Base-by-base conservation (phyloP, 1,139 yeast genomes). In the Geotrichum klebahnii region DNA sequence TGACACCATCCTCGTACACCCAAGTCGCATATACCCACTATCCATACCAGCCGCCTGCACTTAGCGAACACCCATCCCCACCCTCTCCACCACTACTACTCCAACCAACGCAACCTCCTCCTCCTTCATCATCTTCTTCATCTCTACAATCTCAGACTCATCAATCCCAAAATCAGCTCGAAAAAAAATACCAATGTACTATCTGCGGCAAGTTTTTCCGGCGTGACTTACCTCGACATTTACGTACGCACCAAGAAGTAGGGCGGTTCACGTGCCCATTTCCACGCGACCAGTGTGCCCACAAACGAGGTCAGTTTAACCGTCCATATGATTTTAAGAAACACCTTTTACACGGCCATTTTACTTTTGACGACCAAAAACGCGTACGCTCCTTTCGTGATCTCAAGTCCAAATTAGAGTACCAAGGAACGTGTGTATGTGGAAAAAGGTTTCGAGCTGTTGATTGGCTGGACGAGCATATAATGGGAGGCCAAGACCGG, bases 291-390 rank as follows among this genome's bases (percentile, higher is more conserved):
- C 68, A 69, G 49, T 82, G 88, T 61, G 70, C 75, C 10, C 87
- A 82, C 63, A 80, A 77, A 60, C 74, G 81, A 43, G 83, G 82
- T 20, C 76, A 71, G 56, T 82, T 82, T 67, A 82, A 82, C 66
- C 71, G 88, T 41, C 85, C 84, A 2, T 82, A 82, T 61, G 88
- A 82, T 62, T 81, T 72, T 67, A 82, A 82, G 61, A 82, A 82
- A 59, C 88, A 82, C 61, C 66, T 82, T 54, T 67, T 82, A 38
- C 83, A 81, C 61, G 72, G 78, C 46, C 88, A 82, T 59, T 82
- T 81, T 61, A 67, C 65, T 44, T 81, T 80, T 61, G 74, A 78
- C 53, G 72, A 74, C 5, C 67, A 70, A 33, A 59, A 60, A 38
- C 53, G 51, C 33, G 76, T 76, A 8, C 75, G 76, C 44, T 70